A percentile compares a stretch with the other conserved stretches of the same genome.
phyloP scores from a whole-genome alignment of 2,329 filamentous ascomycete genomes.

The Bipolaris cookei region DNA sequence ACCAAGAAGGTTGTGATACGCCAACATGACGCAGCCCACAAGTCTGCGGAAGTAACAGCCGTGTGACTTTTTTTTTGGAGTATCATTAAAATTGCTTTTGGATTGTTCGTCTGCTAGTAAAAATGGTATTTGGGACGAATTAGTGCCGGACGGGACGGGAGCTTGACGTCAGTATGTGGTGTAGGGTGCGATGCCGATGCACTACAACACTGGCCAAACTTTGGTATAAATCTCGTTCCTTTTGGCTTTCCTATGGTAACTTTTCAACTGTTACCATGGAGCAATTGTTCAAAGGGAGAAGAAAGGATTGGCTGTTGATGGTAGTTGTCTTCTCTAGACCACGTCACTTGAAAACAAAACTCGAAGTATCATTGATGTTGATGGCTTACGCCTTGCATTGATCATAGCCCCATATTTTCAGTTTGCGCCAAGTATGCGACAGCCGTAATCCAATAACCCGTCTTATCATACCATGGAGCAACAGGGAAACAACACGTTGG shows the following conservation, averaged over 20 bases:
- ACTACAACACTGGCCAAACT: not conserved
- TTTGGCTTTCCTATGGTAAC: not conserved
- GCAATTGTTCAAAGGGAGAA: not conserved
- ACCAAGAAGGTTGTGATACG: conserved; percentile 5
- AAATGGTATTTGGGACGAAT: not conserved
- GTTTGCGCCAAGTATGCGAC: conserved; percentile 4
- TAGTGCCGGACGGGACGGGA: not conserved
- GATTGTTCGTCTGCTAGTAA: not conserved
- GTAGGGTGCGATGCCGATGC: not conserved
- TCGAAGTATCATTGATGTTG: not conserved
- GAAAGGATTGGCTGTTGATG: not conserved
- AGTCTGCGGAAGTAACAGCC: conserved; percentile 4
- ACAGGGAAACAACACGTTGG: not conserved
- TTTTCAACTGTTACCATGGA: not conserved
- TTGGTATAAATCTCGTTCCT: not conserved
- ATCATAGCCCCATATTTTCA: not conserved
- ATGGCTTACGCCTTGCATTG: conserved; percentile 5
- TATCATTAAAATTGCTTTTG: not conserved
- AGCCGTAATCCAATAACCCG: not conserved
- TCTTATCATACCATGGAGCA: not conserved
- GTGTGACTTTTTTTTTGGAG: not conserved
- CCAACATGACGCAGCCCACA: conserved; percentile 5
- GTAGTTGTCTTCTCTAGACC: not conserved
- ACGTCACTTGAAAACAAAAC: not conserved
- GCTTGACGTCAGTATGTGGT: not conserved